Base-by-base conservation (phyloP, 441 rosid species). In the Francoa sonchifolia region DNA sequence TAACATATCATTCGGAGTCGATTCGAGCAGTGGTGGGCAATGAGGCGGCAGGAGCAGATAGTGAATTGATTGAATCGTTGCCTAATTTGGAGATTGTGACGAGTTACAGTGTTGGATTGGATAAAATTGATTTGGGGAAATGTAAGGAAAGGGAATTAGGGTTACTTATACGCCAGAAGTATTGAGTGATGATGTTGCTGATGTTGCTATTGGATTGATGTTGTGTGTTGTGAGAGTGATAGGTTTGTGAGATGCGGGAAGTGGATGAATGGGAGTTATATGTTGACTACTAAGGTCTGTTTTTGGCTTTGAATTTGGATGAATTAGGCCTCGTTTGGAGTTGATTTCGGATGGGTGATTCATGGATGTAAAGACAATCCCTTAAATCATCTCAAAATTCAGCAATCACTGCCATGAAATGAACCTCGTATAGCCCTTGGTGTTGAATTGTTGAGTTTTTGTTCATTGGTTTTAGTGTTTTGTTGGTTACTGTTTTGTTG, bases 91-190 rank as follows among this genome's bases (percentile, higher is more conserved):
- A 82, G 71, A 89, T 85, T 3, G 79, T 79, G 28, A 42, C 93
- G 44, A 77, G 78, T 55, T 71, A 36, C 64, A 82, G 95, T 39
- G 98, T 86, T 14, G 98, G 98, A 2, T 59, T 90, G 20, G 95
- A 90, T 54, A 86, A 86, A 82, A 55, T 89, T 40, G 98, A 90
- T 58, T 44, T 86, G 73, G 66, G 47, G 5, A 80, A 78, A 58
- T 90, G 95, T 56, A 71, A 58, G 47, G 87, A 80, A 86, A 58
- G 62, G 87, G 90, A 49, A 71, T 85, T 39, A 68, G 78, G 41
- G 98, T 82, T 14, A 82, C 93, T 19, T 73, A 82, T 48, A 82
- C 98, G 0, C 98, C 98, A 11, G 94, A 82, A 48, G 97, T 85
- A 39, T 59, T 82, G 57, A 82, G 94, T 5, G 94, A 82, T 14